These are phyloP conservation scores for Alternaria rosae DNA, from an alignment of 2,329 filamentous ascomycete species.

Conservation along the genomic window DNA sequence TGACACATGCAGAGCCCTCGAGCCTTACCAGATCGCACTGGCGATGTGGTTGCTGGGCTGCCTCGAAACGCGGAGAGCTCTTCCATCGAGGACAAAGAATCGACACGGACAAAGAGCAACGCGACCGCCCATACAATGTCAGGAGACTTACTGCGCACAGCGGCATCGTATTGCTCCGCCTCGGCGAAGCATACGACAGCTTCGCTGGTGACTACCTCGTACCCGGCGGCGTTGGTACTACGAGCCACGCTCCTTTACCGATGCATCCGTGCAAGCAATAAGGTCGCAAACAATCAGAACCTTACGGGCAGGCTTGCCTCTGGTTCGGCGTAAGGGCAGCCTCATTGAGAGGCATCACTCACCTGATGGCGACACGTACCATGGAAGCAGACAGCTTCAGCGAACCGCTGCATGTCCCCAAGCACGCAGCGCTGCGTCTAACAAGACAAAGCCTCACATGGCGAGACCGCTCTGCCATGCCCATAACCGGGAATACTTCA, in stretches of 20 bases:
- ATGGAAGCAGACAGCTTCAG: neutral
- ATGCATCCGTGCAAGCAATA: neutral
- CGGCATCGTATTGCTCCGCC: neutral
- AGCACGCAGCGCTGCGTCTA: no score
- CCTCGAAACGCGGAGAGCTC: neutral
- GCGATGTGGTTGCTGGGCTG: neutral
- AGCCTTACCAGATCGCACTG: neutral
- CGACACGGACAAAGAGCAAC: neutral
- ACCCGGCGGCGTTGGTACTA: neutral
- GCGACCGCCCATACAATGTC: no score
- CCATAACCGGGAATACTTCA: neutral
- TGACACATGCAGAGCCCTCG: neutral
- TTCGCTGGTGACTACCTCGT: neutral
- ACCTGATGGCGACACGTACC: neutral
- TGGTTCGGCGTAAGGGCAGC: no score
- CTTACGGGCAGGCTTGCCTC: neutral
- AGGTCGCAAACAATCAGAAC: neutral
- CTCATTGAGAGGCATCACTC: neutral
- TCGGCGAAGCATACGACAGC: neutral
- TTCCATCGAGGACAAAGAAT: neutral
- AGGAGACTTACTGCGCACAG: neutral
- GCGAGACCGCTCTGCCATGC: neutral
- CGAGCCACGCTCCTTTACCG: neutral
- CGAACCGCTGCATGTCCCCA: neutral
- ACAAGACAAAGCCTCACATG: neutral